Conservation (phyloP, 139 green algal genomes). For the Picochlorum costavermella region DNA sequence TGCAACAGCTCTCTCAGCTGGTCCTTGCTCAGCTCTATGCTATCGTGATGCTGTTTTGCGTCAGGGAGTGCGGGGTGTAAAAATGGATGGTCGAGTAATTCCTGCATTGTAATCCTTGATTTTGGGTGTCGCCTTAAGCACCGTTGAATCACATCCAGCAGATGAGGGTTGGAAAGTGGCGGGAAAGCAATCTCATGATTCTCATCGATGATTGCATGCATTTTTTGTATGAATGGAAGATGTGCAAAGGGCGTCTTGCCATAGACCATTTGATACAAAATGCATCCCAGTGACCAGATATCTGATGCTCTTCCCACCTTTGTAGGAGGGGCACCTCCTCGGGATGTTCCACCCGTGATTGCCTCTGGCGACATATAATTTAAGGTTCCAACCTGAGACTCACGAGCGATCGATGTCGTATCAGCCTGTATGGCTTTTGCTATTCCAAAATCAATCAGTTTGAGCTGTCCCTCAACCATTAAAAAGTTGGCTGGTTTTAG, state of each 20-base stretch:
- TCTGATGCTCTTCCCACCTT: slow-evolving; percentile 80
- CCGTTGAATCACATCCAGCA: slow-evolving; percentile 64
- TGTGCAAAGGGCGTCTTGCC: slow-evolving; percentile 71
- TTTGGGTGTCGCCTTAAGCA: slow-evolving; percentile 81
- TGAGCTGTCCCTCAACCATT: slow-evolving; percentile 89
- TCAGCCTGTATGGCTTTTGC: slow-evolving; percentile 82
- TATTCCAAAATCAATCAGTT: slow-evolving; percentile 99
- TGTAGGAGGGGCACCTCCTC: slow-evolving; percentile 55
- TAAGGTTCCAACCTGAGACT: slow-evolving; percentile 89
- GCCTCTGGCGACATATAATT: slow-evolving; percentile 99
- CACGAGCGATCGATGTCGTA: slow-evolving; percentile 86
- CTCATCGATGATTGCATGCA: slow-evolving; percentile 82
- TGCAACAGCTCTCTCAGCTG: slow-evolving; percentile 59
- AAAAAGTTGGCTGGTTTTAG: slow-evolving; percentile 97
- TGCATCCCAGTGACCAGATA: slow-evolving; percentile 93
- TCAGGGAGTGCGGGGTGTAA: slow-evolving; percentile 47
- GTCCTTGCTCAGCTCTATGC: slow-evolving; percentile 43
- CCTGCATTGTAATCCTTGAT: slow-evolving; percentile 74
- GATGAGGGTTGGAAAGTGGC: slow-evolving; percentile 44
- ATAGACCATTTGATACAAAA: slow-evolving; percentile 97
- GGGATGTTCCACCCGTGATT: slow-evolving; percentile 71
- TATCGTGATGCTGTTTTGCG: not conserved
- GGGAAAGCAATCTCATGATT: slow-evolving; percentile 56
- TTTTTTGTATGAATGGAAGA: slow-evolving; percentile 88
- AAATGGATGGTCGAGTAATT: slow-evolving; percentile 82